phyloP scores from a whole-genome alignment of 495 filamentous ascomycete genomes.

The Cryomyces minteri region DNA sequence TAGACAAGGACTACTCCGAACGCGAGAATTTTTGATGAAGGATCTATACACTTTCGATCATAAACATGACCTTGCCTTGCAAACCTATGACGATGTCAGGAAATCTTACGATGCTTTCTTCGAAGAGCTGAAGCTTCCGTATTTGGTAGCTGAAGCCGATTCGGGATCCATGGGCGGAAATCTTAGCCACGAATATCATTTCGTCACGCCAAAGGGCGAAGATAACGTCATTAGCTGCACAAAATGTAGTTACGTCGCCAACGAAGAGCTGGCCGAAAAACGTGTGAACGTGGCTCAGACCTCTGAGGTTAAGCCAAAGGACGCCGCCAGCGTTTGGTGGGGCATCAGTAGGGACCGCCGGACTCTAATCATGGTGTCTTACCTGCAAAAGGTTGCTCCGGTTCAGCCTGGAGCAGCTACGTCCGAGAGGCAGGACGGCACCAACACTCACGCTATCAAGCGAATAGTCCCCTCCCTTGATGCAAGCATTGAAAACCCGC shows the following conservation, averaged over 20 bases:
- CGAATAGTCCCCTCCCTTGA: conserved; percentile 52
- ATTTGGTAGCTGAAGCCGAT: conserved; percentile 70
- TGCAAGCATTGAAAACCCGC: conserved; percentile 39
- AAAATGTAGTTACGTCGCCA: conserved; percentile 57
- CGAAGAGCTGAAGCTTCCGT: conserved; percentile 65
- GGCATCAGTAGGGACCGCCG: conserved; percentile 47
- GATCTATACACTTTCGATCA: conserved; percentile 93
- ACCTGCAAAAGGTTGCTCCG: conserved; percentile 19
- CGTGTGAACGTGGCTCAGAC: not conserved
- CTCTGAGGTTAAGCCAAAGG: not conserved
- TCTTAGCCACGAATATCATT: conserved; percentile 88
- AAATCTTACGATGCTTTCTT: conserved; percentile 57
- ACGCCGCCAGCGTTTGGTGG: not conserved
- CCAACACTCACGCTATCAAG: conserved; percentile 8
- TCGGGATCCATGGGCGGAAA: conserved; percentile 92
- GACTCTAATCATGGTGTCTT: conserved; percentile 50
- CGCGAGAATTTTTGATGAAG: conserved; percentile 93
- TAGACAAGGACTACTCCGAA: conserved; percentile 73
- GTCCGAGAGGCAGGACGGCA: not conserved
- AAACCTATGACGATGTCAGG: conserved; percentile 60
- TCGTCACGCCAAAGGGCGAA: conserved; percentile 64
- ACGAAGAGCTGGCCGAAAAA: conserved; percentile 56
- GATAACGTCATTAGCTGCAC: conserved; percentile 65
- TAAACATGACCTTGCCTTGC: conserved; percentile 39
- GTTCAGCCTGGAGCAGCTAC: not conserved